Conservation (phyloP, 2,329 filamentous ascomycete genomes). For the Penicillium oxalicum region DNA sequence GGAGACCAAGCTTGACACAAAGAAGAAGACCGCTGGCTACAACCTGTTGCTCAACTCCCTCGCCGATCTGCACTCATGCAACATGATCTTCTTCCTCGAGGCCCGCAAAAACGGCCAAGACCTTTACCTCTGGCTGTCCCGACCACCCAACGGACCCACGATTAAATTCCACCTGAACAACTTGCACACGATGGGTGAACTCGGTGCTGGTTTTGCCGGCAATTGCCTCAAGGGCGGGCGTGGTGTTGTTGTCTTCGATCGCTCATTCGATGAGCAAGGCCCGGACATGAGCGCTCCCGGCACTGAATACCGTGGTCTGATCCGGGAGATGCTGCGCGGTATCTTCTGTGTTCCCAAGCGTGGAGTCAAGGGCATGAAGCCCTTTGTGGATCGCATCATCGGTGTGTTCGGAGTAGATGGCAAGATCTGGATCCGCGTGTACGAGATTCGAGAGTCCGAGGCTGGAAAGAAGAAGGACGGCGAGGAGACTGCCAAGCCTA, state of each 20-base stretch:
- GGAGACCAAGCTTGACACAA: slow-evolving; percentile 95
- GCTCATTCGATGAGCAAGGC: slow-evolving; percentile 69
- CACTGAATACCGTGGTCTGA: slow-evolving; percentile 40
- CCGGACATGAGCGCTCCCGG: slow-evolving; percentile 62
- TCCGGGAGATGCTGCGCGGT: slow-evolving; percentile 86
- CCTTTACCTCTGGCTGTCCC: slow-evolving; percentile 88
- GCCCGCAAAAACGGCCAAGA: slow-evolving; percentile 83
- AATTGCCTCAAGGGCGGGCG: slow-evolving; percentile 94
- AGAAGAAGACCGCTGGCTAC: slow-evolving; percentile 58
- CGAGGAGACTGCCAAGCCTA: slow-evolving; percentile 36
- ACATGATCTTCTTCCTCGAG: slow-evolving; percentile 92
- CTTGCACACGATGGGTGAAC: slow-evolving; percentile 92
- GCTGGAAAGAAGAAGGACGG: slow-evolving; percentile 43
- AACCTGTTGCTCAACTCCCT: slow-evolving; percentile 74
- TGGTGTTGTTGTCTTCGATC: slow-evolving; percentile 86
- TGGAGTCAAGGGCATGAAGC: slow-evolving; percentile 81
- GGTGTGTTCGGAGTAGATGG: slow-evolving; percentile 84
- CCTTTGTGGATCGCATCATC: slow-evolving; percentile 94
- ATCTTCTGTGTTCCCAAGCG: slow-evolving; percentile 83
- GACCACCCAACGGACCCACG: slow-evolving; percentile 76
- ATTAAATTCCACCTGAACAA: slow-evolving; percentile 52
- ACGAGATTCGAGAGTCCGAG: slow-evolving; percentile 84
- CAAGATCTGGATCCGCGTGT: slow-evolving; percentile 94
- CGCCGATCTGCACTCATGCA: slow-evolving; percentile 80
- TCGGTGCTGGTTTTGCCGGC: slow-evolving; percentile 75